phyloP scores from a whole-genome alignment of 306 rosid species.

The Crataegus laevigata region DNA sequence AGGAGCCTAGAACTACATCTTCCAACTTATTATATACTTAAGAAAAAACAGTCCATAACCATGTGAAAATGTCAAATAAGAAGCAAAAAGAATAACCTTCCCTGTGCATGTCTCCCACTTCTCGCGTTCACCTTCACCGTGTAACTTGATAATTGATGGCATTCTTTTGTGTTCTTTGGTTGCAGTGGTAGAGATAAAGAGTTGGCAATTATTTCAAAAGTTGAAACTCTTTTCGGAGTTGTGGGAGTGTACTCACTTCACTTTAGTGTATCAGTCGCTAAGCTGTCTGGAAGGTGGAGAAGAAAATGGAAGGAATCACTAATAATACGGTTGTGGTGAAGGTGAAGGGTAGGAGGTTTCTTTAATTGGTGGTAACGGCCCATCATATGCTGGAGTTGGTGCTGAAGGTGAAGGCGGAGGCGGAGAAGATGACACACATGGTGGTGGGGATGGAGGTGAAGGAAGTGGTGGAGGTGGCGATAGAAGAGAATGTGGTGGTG shows the following conservation, averaged over 20 bases:
- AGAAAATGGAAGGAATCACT: not conserved
- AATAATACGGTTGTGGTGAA: slow-evolving; percentile 8
- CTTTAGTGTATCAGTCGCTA: not conserved
- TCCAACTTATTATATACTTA: slow-evolving; percentile 11
- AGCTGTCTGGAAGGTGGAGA: not conserved
- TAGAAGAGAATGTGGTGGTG: slow-evolving; percentile 8
- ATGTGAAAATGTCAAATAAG: not conserved
- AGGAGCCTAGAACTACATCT: not conserved
- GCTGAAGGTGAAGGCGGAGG: slow-evolving; percentile 3
- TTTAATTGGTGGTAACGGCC: not conserved
- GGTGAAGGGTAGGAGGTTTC: slow-evolving; percentile 7
- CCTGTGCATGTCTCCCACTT: not conserved
- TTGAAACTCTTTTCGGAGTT: not conserved
- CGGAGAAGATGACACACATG: not conserved
- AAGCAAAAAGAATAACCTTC: not conserved
- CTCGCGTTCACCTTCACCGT: not conserved
- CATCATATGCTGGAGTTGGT: slow-evolving; percentile 6
- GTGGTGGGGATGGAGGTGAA: slow-evolving; percentile 14
- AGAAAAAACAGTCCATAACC: not conserved
- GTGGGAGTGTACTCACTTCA: not conserved
- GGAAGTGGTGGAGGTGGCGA: slow-evolving; percentile 7
- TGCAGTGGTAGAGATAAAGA: slow-evolving; percentile 5
- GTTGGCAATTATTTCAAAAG: not conserved
- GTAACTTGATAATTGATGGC: not conserved
- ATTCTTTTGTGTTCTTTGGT: not conserved